These are phyloP conservation scores for Salvia sclarea DNA, from an alignment of 305 asterid genomes.

Conservation along the genomic window DNA sequence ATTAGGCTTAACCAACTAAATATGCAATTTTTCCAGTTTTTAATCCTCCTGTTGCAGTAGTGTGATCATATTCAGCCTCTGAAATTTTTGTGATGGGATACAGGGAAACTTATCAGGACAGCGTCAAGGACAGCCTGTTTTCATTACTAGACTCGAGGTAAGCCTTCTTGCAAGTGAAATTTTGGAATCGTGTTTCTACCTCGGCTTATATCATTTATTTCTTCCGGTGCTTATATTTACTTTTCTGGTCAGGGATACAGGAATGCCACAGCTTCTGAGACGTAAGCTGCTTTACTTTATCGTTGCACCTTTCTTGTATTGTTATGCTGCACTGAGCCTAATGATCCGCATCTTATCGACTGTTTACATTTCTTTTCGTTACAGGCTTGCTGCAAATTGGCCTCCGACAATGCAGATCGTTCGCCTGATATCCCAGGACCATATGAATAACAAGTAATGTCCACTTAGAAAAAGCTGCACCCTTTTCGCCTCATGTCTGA, in stretches of 20 bases:
- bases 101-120: constrained; percentile 99
- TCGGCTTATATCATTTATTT: too few species aligned
- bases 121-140: constrained; percentile 96
- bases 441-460: constrained; percentile 95
- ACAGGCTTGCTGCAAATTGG: constrained; percentile 98
- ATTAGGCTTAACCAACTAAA: constrained; percentile 6
- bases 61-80: constrained; percentile 18
- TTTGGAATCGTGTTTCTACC: constrained; percentile 9
- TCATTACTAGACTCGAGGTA: constrained; percentile 97
- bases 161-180: constrained; percentile 26
- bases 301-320: constrained; percentile 3
- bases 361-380: constrained; percentile 3
- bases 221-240: constrained; percentile 10
- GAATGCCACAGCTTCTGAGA: constrained; percentile 37
- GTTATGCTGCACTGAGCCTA: not conserved
- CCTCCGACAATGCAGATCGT: constrained; percentile 95
- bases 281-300: constrained; percentile 22
- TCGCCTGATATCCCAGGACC: constrained; percentile 97
- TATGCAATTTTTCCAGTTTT: not conserved
- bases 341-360: not conserved
- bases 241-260: constrained; percentile 35
- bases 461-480: constrained; percentile 16
- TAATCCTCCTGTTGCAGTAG: not conserved
- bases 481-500: constrained; percentile 14
- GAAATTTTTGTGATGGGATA: constrained; percentile 23